Base-by-base conservation (phyloP, 352 stramenopile genomes). In the Pythium sukuiense region DNA sequence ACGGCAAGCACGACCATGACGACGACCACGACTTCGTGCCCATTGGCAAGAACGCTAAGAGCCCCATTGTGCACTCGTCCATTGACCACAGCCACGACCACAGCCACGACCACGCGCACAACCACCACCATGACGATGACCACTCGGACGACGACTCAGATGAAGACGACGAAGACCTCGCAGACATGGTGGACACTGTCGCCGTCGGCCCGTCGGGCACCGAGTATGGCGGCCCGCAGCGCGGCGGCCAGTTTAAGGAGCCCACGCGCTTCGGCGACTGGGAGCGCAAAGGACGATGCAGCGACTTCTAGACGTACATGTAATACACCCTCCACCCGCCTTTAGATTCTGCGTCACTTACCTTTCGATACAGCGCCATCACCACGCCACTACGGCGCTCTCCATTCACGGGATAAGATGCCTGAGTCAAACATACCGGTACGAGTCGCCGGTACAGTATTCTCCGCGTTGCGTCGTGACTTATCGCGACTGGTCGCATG, bases 251-350 rank as follows among this genome's bases (percentile, higher is more conserved):
- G 71, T 84, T 98, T 45, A 88, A 92, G 55, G 97, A 99, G 73
- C 97, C 97, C 26, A 99, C 97, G 50, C 83, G 97, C 35, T 99
- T 97, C 76, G 97, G 97, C 49, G 97, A 99, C 77, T 99, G 97
- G 97, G 97, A 99, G 79, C 90, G 96, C 63, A 98, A 99, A 69
- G 97, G 97, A 20, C 83, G 96, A 14, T 99, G 95, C 77, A 96
- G 88, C 16, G 97, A 99, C 71, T 99, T 99, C 76, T 98, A 69
- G 33, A 4, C 1, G 24, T 29, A 43, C n/a, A 24, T 11, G n/a
- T 55, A 24, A 29, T 26, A 37, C 33, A 33, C 41, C n/a, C 35
- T 24, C 6, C 12, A 4, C 13, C 9, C 2, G 14, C 35, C 27
- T n/a, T 27, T 29, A 13, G n/a, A 41, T 46, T 24, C 20, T 24